Evolutionary conservation across 1,284 basidiomycete genomes (phyloP).

Genomic region (Hypsizygus ulmarius): DNA sequence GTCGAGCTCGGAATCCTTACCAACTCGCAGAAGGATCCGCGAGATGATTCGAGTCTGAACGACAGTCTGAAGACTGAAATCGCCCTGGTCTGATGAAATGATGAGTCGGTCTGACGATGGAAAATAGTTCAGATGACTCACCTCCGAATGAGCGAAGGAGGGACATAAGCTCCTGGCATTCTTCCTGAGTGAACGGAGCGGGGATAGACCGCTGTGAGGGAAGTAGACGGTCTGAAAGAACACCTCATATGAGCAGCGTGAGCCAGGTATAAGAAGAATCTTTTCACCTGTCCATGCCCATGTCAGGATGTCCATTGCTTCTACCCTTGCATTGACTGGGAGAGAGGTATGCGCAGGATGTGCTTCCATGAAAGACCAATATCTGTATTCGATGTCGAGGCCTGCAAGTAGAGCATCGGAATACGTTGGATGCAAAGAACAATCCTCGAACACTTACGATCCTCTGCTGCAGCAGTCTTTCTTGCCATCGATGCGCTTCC

Average conservation of each 20-base stretch:
- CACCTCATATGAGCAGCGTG: not conserved
- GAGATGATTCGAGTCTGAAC: constrained; percentile 68
- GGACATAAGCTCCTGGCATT: constrained; percentile 66
- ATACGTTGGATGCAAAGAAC: not conserved
- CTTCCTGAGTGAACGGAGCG: constrained; percentile 68
- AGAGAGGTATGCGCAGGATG: constrained; percentile 67
- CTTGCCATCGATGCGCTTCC: constrained; percentile 17
- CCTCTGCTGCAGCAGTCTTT: constrained; percentile 38
- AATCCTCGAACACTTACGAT: constrained; percentile 45
- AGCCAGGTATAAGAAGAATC: constrained; percentile 1
- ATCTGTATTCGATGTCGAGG: constrained; percentile 68
- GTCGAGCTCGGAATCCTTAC: constrained; percentile 37
- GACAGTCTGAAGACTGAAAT: constrained; percentile 37
- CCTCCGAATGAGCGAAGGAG: constrained; percentile 51
- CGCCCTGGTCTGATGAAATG: constrained; percentile 35
- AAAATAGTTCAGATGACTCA: not conserved
- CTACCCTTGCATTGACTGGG: constrained; percentile 48
- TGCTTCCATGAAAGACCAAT: constrained; percentile 72
- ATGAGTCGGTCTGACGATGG: no score
- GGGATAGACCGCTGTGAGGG: constrained; percentile 51
- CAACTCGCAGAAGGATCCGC: constrained; percentile 63
- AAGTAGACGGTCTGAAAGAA: constrained; percentile 56
- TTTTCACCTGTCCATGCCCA: constrained; percentile 70
- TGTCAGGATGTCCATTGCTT: constrained; percentile 68
- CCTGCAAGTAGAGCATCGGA: constrained; percentile 32